Conservation (phyloP, 2,329 filamentous ascomycete genomes). For the Raffaelea arxii region DNA sequence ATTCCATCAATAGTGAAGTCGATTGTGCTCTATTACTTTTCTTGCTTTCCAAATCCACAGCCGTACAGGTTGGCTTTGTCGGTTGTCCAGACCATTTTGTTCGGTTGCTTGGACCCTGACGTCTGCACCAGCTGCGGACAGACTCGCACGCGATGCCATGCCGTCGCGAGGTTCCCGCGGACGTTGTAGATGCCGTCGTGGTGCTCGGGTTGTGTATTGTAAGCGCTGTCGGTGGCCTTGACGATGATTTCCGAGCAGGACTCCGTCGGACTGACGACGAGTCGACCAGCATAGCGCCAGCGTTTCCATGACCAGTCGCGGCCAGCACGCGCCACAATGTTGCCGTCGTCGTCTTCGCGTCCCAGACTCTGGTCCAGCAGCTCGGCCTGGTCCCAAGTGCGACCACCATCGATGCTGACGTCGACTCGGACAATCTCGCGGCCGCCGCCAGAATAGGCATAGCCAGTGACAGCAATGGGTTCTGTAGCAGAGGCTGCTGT, state of each 20-base stretch:
- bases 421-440: slow-evolving; percentile 59
- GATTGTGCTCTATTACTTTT: no score
- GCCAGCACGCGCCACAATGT: slow-evolving; percentile 14
- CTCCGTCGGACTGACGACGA: slow-evolving; percentile 17
- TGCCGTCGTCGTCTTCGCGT: background rate
- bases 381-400: slow-evolving; percentile 53
- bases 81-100: slow-evolving; percentile 18
- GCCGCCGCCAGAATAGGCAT: slow-evolving; percentile 60
- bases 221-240: slow-evolving; percentile 56
- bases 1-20: no score
- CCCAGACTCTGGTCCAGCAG: slow-evolving; percentile 36
- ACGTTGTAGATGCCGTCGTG: slow-evolving; percentile 53
- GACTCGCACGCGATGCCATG: slow-evolving; percentile 49
- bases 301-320: slow-evolving; percentile 54
- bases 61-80: slow-evolving; percentile 12
- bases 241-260: slow-evolving; percentile 45
- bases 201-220: slow-evolving; percentile 56
- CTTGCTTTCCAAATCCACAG: slow-evolving; percentile 10
- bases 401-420: slow-evolving; percentile 52
- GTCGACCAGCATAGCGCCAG: slow-evolving; percentile 46
- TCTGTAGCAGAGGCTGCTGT: background rate
- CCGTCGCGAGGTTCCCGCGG: slow-evolving; percentile 55
- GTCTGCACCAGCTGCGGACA: slow-evolving; percentile 17
- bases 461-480: slow-evolving; percentile 43
- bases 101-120: background rate